These are phyloP conservation scores for Kockiozyma suomiensis DNA, from an alignment of 805 yeast genomes.

Conservation along the genomic window DNA sequence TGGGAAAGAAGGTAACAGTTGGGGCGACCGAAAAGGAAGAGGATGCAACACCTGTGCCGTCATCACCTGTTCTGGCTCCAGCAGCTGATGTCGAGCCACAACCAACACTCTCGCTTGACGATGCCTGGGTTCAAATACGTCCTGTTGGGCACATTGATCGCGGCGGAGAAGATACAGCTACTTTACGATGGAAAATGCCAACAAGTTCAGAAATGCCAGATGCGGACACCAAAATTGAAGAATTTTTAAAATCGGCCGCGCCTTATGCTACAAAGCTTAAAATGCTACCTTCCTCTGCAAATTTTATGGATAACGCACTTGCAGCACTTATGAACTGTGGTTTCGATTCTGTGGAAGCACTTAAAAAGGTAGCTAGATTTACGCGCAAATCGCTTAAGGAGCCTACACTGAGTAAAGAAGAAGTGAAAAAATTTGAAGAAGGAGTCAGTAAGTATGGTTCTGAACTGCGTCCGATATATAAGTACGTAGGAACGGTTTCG, in stretches of 20 bases:
- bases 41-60: constrained; percentile 12
- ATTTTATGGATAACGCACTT: constrained; percentile 76
- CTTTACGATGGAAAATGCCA: constrained; percentile 66
- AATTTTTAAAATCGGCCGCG: constrained; percentile 57
- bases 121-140: constrained; percentile 77
- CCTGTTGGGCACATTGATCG: constrained; percentile 84
- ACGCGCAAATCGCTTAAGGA: constrained; percentile 67
- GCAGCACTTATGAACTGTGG: constrained; percentile 54
- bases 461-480: constrained; percentile 72
- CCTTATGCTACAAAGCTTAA: constrained; percentile 59
- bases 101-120: constrained; percentile 44
- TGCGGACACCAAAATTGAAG: constrained; percentile 49
- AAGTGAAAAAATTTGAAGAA: constrained; percentile 67
- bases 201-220: constrained; percentile 34
- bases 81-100: not conserved
- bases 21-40: constrained; percentile 20
- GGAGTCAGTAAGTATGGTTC: constrained; percentile 75
- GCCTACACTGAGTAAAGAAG: constrained; percentile 71
- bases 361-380: constrained; percentile 49
- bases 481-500: constrained; percentile 72
- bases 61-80: constrained; percentile 45
- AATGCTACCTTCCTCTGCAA: constrained; percentile 68
- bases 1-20: not conserved
- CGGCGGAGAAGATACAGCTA: constrained; percentile 67
- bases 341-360: constrained; percentile 57